These are phyloP conservation scores for Schizonepeta tenuifolia DNA, from an alignment of 257 asterid species.

Conservation along the genomic window DNA sequence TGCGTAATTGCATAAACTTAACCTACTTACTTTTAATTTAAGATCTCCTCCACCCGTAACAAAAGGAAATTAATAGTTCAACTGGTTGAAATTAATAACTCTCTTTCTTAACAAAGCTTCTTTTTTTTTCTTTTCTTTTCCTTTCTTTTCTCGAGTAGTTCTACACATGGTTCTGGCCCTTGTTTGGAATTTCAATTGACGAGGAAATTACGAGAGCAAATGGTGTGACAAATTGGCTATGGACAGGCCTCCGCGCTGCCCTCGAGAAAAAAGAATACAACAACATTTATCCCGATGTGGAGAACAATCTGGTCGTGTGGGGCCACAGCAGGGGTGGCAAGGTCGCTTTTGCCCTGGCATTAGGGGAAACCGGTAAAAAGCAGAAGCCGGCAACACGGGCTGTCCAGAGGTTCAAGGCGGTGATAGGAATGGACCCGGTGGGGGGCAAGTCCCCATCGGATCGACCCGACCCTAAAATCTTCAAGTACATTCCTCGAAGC, in stretches of 20 bases:
- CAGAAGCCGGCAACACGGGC: not conserved
- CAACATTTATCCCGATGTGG: slow-evolving; percentile 36
- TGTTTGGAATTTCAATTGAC: slow-evolving; percentile 1
- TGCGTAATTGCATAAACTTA: too few relatives aligned
- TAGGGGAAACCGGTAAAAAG: slow-evolving; percentile 21
- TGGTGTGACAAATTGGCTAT: slow-evolving; percentile 46
- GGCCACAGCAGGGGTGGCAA: slow-evolving; percentile 68
- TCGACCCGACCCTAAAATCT: slow-evolving; percentile 42
- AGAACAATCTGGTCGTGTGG: slow-evolving; percentile 39
- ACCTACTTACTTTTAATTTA: too few relatives aligned
- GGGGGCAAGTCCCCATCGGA: slow-evolving; percentile 20
- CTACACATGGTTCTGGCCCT: too few relatives aligned
- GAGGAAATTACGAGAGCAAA: slow-evolving; percentile 43
- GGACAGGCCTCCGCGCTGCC: slow-evolving; percentile 33
- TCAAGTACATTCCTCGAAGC: slow-evolving; percentile 52
- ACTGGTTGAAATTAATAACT: too few relatives aligned
- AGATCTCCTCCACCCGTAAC: too few relatives aligned
- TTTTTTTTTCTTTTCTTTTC: too few relatives aligned
- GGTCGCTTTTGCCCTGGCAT: slow-evolving; percentile 46
- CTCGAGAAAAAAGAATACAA: slow-evolving; percentile 19
- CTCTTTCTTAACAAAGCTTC: too few relatives aligned
- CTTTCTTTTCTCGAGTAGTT: too few relatives aligned
- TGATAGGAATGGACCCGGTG: slow-evolving; percentile 63
- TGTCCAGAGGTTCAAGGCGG: slow-evolving; percentile 42
- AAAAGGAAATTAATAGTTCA: too few relatives aligned